phyloP scores from a whole-genome alignment of 441 rosid species.

The Pelargonium cotyledonis region DNA sequence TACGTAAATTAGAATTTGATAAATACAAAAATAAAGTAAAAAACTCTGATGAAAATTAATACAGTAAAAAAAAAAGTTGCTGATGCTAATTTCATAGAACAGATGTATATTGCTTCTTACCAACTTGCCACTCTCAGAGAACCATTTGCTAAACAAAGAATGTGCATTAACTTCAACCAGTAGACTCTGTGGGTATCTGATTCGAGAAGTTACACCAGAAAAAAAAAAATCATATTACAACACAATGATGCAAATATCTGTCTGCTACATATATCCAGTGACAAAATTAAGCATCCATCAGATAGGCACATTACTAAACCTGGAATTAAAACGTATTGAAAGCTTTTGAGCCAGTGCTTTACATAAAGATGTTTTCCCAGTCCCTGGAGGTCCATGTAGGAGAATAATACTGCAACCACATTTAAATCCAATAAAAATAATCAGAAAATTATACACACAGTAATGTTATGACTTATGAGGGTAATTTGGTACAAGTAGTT shows the following conservation, averaged over 20 bases:
- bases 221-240: not conserved
- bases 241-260: too few species aligned
- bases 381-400: slow-evolving; percentile 62
- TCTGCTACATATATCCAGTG: too few species aligned
- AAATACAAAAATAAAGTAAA: too few species aligned
- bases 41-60: not conserved
- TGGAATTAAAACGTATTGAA: slow-evolving; percentile 73
- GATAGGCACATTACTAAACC: slow-evolving; percentile 35
- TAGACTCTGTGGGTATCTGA: slow-evolving; percentile 85
- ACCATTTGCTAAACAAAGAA: slow-evolving; percentile 98
- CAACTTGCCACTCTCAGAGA: slow-evolving; percentile 97
- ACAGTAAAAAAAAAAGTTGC: not conserved
- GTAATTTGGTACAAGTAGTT: too few species aligned
- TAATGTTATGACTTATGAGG: too few species aligned
- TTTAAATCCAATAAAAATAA: slow-evolving; percentile 61
- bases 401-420: slow-evolving; percentile 37
- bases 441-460: too few species aligned
- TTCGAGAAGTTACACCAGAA: slow-evolving; percentile 17
- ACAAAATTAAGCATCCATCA: not conserved
- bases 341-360: slow-evolving; percentile 96
- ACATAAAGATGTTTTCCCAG: slow-evolving; percentile 94
- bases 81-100: not conserved
- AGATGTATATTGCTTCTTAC: slow-evolving; percentile 34
- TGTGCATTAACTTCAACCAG: slow-evolving; percentile 96
- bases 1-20: too few species aligned